These are phyloP conservation scores for Hordeum marinum DNA, from an alignment of 176 grass and related monocot genomes.

Conservation along the genomic window DNA sequence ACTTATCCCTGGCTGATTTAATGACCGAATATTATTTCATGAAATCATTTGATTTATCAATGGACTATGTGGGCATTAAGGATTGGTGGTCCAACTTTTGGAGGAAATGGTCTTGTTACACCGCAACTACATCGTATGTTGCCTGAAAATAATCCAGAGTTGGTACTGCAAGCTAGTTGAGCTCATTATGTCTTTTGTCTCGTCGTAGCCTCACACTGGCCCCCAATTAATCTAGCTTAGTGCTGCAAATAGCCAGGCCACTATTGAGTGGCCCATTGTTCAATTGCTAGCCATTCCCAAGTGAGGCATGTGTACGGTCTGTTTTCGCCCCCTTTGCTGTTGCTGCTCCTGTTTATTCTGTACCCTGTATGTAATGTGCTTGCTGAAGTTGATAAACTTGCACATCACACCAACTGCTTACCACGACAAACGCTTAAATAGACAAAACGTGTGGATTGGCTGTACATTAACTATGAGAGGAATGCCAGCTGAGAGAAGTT, in stretches of 20 bases:
- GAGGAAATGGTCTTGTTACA: slow-evolving; percentile 1
- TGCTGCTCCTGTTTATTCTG: not conserved
- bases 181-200: not conserved
- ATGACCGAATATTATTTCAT: not conserved
- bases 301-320: not conserved
- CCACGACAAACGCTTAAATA: not conserved
- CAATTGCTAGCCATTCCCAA: slow-evolving; percentile 3
- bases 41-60: not conserved
- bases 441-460: not conserved
- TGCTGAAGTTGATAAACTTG: slow-evolving; percentile 13
- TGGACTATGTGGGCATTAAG: slow-evolving; percentile 6
- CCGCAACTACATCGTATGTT: not conserved
- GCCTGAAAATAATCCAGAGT: not conserved
- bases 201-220: not conserved
- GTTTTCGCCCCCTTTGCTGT: not conserved
- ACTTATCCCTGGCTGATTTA: not conserved
- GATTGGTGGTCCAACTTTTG: not conserved
- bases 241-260: slow-evolving; percentile 1
- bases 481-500: not conserved
- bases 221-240: slow-evolving; percentile 12
- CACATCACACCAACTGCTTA: not conserved
- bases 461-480: not conserved
- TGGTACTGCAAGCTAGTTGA: not conserved
- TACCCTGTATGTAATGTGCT: not conserved
- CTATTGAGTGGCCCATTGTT: not conserved